Base-by-base conservation (phyloP, 179 eudicot species). In the Spergularia azorica region DNA sequence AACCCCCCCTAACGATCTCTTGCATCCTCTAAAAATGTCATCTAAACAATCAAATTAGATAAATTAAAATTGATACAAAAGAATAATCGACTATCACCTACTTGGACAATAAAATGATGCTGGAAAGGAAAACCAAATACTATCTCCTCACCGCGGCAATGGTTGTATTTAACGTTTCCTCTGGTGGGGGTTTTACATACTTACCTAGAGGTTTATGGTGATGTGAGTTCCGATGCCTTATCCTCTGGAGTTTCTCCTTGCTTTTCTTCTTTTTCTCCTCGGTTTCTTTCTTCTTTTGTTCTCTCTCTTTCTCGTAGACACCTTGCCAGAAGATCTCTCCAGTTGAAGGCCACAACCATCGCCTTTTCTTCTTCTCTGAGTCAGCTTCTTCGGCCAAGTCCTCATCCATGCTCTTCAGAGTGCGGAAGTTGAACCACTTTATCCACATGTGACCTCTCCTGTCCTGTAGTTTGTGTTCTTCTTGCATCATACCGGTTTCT, bases 311-410 rank as follows among this genome's bases (percentile, higher is more conserved):
- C 54, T 89, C 98, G 15, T 83, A 89, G 18, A 86, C 77, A 26
- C 97, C 98, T 73, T 86, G 89, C 96, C 96, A 95, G 81, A 84
- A 85, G 14, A 95, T 83, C 79, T 95, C 97, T 1, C 98, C 97
- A 0, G 97, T 95, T 36, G 70, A 79, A 10, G 98, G 98, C 98
- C 98, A 95, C 70, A 95, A 55, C 98, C 98, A 89, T 59, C 84
- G 86, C 62, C 77, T 87, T 54, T 67, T 83, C 3, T 79, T 84
- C 55, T 18, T 74, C 54, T 91, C 96, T 0, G 92, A 76, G 79
- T 95, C 98, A 0, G 86, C 87, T 81, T 91, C 98, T 81, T 95
- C 97, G 0, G 98, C 98, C 59, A 95, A 81, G 76, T 95, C 98
- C 82, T 92, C 97, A n/a, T 95, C 98, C 92, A 95, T 92, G 90